A percentile compares a stretch with the other conserved stretches of the same genome.
These are phyloP conservation scores for Cardamine resedifolia DNA, from an alignment of 345 rosid species.

Conservation along the genomic window DNA sequence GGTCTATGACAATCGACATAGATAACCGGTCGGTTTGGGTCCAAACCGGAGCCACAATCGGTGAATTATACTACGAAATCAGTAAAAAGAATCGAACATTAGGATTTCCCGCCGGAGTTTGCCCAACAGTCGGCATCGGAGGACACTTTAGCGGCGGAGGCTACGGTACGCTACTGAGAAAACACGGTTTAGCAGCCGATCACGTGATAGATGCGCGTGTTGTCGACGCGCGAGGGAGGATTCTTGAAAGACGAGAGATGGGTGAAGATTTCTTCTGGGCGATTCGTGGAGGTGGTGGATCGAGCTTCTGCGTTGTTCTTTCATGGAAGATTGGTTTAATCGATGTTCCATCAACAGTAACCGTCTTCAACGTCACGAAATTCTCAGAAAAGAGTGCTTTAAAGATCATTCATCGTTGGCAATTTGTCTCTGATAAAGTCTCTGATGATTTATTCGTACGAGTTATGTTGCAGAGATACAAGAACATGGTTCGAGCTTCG, in stretches of 20 bases:
- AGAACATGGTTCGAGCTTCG: conserved; percentile 29
- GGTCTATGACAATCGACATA: conserved; percentile 41
- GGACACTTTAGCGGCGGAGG: conserved; percentile 69
- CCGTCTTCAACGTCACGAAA: conserved; percentile 45
- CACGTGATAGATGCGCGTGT: conserved; percentile 54
- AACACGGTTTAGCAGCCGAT: conserved; percentile 52
- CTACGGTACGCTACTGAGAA: conserved; percentile 56
- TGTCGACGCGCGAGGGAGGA: conserved; percentile 48
- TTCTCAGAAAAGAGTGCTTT: conserved; percentile 42
- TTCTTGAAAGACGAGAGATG: conserved; percentile 54
- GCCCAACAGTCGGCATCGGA: conserved; percentile 57
- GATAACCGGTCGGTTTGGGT: conserved; percentile 53
- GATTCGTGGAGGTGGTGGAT: conserved; percentile 70
- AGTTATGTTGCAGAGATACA: conserved; percentile 34
- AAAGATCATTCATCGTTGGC: conserved; percentile 49
- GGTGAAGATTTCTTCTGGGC: conserved; percentile 82
- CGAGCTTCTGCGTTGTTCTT: conserved; percentile 62
- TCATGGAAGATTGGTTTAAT: conserved; percentile 55
- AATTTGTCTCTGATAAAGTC: conserved; percentile 40
- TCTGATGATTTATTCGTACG: conserved; percentile 52
- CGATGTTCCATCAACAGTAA: conserved; percentile 46
- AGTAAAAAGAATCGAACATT: conserved; percentile 35
- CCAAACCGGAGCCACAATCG: conserved; percentile 57
- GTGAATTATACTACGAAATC: conserved; percentile 56
- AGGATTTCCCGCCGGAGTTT: conserved; percentile 65